These are phyloP conservation scores for Phytophthora nicotianae DNA, from an alignment of 352 stramenopile genomes.

Conservation along the genomic window DNA sequence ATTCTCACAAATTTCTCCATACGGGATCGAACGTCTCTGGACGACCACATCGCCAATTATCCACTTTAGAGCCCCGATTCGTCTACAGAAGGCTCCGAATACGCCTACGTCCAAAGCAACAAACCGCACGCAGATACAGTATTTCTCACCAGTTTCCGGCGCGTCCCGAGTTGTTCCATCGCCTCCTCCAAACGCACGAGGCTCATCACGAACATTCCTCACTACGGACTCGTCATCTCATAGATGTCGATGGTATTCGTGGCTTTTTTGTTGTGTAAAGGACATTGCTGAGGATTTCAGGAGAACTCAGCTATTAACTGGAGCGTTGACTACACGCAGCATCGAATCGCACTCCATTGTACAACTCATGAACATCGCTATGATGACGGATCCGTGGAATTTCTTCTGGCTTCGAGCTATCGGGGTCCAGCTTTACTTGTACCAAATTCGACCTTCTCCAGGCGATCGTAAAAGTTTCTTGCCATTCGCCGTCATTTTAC, in stretches of 20 bases:
- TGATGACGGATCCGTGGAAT: conserved; percentile 57
- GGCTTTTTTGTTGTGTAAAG: conserved; percentile 5
- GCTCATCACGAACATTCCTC: background rate
- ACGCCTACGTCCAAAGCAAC: background rate
- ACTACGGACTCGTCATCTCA: background rate
- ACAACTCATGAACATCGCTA: conserved; percentile 54
- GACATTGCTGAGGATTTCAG: too few species aligned
- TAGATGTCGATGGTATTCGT: conserved; percentile 1
- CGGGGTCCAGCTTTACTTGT: conserved; percentile 44
- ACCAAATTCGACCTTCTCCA: conserved; percentile 18
- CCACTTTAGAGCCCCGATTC: conserved; percentile 18
- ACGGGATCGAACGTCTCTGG: conserved; percentile 30
- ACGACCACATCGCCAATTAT: conserved; percentile 23
- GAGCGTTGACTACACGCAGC: conserved; percentile 9
- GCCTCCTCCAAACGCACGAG: background rate
- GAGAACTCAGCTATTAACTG: background rate
- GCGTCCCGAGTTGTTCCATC: conserved; percentile 13
- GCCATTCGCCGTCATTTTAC: conserved; percentile 35
- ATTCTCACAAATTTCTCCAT: conserved; percentile 12
- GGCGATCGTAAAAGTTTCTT: background rate
- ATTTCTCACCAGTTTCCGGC: background rate
- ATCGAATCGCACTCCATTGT: conserved; percentile 27
- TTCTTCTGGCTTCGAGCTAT: conserved; percentile 39
- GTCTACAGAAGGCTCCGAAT: background rate
- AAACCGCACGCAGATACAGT: background rate